These are phyloP conservation scores for Protomyces inundatus DNA, from an alignment of 1,139 yeast species.

Conservation along the genomic window DNA sequence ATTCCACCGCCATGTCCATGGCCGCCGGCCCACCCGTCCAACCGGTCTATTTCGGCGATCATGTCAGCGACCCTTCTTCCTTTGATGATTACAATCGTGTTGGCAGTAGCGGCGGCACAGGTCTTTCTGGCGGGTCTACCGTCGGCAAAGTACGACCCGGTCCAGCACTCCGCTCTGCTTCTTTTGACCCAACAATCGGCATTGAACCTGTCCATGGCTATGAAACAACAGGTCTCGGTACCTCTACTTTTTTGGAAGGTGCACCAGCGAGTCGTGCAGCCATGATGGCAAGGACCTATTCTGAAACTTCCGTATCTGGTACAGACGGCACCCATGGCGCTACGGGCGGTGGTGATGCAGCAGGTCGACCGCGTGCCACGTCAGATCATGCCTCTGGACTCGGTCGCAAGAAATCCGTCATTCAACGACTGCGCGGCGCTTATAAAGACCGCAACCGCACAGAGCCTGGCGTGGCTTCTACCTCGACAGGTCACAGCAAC, in stretches of 20 bases:
- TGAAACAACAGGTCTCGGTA: constrained; percentile 80
- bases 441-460: constrained; percentile 3
- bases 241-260: constrained; percentile 88
- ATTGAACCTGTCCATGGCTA: constrained; percentile 77
- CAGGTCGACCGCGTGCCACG: neutral
- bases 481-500: neutral
- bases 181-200: constrained; percentile 63
- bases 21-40: constrained; percentile 47
- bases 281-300: constrained; percentile 32
- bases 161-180: constrained; percentile 24
- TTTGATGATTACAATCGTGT: constrained; percentile 33
- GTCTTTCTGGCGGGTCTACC: constrained; percentile 26
- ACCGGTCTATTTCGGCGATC: constrained; percentile 23
- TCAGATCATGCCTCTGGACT: constrained; percentile 22
- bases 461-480: neutral
- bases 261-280: constrained; percentile 78
- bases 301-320: neutral
- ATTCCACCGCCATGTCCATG: constrained; percentile 82
- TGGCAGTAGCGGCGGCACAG: neutral
- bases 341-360: constrained; percentile 9
- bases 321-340: neutral
- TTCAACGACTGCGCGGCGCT: constrained; percentile 30
- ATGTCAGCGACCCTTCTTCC: constrained; percentile 34
- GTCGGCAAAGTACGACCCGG: constrained; percentile 10
- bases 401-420: constrained; percentile 30